Percentiles rank a stretch among this genome's conserved stretches.
Evolutionary conservation across 75 land plant genomes (phyloP).

Genomic region (Sequoia sempervirens): DNA sequence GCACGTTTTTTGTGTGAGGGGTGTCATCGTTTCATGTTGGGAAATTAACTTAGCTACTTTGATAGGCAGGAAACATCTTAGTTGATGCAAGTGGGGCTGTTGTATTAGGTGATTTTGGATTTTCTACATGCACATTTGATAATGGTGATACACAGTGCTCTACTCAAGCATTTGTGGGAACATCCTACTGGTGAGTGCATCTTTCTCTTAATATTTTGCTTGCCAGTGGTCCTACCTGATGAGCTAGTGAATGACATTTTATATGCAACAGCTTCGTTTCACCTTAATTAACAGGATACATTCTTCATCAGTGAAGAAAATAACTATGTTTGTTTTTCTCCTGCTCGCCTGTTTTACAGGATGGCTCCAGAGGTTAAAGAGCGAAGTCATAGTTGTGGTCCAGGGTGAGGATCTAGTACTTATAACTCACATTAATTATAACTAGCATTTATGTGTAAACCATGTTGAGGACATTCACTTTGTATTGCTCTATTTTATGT

Average conservation of each 20-base stretch:
- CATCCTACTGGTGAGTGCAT: constrained; percentile 20
- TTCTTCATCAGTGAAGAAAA: not conserved
- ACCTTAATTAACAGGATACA: not conserved
- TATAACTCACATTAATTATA: not conserved
- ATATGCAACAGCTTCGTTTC: not conserved
- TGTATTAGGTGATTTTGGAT: constrained; percentile 81
- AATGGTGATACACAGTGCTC: constrained; percentile 42
- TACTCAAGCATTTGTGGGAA: constrained; percentile 62
- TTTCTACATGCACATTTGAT: constrained; percentile 73
- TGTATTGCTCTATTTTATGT: constrained; percentile 3
- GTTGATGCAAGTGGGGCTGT: constrained; percentile 57
- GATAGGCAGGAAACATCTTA: constrained; percentile 74
- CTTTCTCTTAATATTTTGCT: not conserved
- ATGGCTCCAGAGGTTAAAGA: constrained; percentile 86
- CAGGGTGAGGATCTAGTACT: constrained; percentile 41
- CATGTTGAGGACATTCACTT: not conserved
- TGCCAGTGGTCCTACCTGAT: not conserved
- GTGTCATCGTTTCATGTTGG: not conserved
- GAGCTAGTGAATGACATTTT: not conserved
- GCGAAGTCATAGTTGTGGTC: constrained; percentile 58
- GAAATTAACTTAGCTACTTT: not conserved
- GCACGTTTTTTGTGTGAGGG: not conserved
- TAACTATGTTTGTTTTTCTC: not conserved
- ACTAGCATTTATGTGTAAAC: not conserved
- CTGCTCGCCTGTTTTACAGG: constrained; percentile 29